phyloP scores from a whole-genome alignment of 371 early-diverging fungal genomes.

The Gilbertella persicaria region DNA sequence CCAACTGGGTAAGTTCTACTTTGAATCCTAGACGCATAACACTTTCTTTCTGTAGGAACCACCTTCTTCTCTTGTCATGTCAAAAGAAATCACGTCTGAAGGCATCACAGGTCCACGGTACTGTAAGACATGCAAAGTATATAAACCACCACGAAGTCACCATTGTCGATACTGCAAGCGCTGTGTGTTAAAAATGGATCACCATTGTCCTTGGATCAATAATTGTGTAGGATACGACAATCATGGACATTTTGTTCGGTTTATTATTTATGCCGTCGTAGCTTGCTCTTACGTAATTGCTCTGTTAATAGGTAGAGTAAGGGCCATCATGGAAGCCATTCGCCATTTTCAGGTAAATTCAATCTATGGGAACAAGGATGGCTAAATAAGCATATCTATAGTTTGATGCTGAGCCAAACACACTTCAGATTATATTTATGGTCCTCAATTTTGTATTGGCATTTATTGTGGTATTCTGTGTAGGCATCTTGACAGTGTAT shows the following conservation, averaged over 20 bases:
- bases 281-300: conserved; percentile 53
- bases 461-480: conserved; percentile 75
- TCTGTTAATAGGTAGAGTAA: conserved; percentile 39
- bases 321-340: conserved; percentile 38
- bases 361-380: no score
- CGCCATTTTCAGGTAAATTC: conserved; percentile 39
- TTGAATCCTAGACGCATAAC: neutral
- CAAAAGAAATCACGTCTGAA: conserved; percentile 18
- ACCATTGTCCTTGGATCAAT: conserved; percentile 98
- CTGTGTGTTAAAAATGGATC: conserved; percentile 91
- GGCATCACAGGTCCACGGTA: conserved; percentile 61
- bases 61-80: conserved; percentile 30
- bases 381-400: conserved; percentile 2
- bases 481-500: conserved; percentile 80
- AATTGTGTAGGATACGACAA: conserved; percentile 94
- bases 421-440: conserved; percentile 67
- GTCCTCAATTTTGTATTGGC: conserved; percentile 75
- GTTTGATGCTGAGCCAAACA: conserved; percentile 61
- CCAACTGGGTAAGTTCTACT: conserved; percentile 62
- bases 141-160: conserved; percentile 86
- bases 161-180: conserved; percentile 83
- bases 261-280: conserved; percentile 71
- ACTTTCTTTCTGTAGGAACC: conserved; percentile 30
- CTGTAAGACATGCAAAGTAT: conserved; percentile 71
- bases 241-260: conserved; percentile 88